Evolutionary conservation across 805 yeast genomes (phyloP), one percentile per base, ranked within the genome.

Genomic region (Novakomyces olei): DNA sequence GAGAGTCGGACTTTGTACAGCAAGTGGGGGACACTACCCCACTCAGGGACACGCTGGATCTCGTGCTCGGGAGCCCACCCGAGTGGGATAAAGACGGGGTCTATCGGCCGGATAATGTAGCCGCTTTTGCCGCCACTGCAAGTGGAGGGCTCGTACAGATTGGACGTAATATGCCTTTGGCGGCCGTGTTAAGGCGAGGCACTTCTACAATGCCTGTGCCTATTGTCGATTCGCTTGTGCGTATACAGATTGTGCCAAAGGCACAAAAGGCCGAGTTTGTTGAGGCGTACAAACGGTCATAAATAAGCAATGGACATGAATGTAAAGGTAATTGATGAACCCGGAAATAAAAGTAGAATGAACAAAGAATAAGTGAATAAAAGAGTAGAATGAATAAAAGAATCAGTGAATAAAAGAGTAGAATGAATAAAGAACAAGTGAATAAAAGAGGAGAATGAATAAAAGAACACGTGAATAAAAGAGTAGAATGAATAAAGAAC

Each of bases 71-170:
- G 2, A 15, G 15, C 14, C 33, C 28, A 15, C 19, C 33, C 3
- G 17, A 20, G 3, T 30, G 33, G 33, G 33, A 30, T 18, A 15
- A 18, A 14, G n/a, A 14, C n/a, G 7, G 8, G 5, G 10, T 14
- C 10, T 30, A 30, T 19, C 15, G 19, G 5, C 33, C 33, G 4
- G 19, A 23, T 12, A 6, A n/a, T 14, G 17, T 30, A 5, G 33
- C 22, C 12, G 26, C 15, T n/a, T 30, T 22, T 23, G 27, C 19
- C 12, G 15, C 15, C 6, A 30, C 33, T 6, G 10, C 12, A 19
- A 30, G 27, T 12, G 27, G 27, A n/a, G 33, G 33, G 15, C 19
- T 30, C 17, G n/a, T 30, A 9, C 22, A 30, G 12, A 27, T 30
- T 8, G 33, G 33, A 5, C 25, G 25, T 22, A 22, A 22, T 3